These are phyloP conservation scores for Closterium sp. DNA, from an alignment of 139 green algal species.

Conservation along the genomic window DNA sequence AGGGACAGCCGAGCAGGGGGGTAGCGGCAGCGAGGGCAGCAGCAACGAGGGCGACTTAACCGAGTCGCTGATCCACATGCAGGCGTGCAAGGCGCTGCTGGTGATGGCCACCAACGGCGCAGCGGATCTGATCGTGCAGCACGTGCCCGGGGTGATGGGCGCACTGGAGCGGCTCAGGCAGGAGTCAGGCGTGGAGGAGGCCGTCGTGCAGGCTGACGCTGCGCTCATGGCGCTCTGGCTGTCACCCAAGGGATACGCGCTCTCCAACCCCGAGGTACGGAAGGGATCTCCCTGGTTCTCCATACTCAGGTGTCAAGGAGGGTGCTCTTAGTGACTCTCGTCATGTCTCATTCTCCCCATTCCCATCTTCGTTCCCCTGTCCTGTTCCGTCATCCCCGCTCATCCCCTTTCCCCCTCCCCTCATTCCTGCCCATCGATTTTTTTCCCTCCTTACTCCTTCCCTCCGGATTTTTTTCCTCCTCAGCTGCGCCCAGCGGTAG, in stretches of 20 bases:
- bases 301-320: too few relatives aligned
- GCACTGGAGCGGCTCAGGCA: not conserved
- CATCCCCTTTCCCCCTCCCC: too few relatives aligned
- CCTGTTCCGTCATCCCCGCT: too few relatives aligned
- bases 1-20: not conserved
- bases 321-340: too few relatives aligned
- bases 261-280: not conserved
- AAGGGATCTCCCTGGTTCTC: too few relatives aligned
- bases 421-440: too few relatives aligned
- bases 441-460: too few relatives aligned
- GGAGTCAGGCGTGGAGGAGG: not conserved
- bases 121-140: not conserved
- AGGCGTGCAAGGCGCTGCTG: not conserved
- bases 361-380: not conserved
- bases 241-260: not conserved
- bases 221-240: conserved; percentile 10
- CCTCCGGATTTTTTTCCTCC: too few relatives aligned
- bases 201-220: not conserved
- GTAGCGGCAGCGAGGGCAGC: too few relatives aligned
- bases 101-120: not conserved
- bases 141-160: not conserved
- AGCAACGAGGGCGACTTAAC: not conserved
- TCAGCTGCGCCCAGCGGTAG: not conserved
- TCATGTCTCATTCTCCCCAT: too few relatives aligned
- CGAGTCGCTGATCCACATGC: not conserved